phyloP scores from a whole-genome alignment of 116 monocot species.

The Papilionanthe hybrid region DNA sequence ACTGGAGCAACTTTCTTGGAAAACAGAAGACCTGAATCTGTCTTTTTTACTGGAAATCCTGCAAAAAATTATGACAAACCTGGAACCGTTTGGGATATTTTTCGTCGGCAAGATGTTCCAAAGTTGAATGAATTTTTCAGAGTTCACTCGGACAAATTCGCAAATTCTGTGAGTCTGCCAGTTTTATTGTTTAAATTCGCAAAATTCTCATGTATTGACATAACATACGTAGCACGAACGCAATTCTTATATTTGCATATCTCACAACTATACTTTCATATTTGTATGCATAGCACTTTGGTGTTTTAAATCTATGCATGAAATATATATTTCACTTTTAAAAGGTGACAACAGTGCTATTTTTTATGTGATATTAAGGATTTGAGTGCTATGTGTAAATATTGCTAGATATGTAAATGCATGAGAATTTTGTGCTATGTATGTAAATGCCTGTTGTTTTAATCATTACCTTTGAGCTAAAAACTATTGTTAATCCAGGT shows the following conservation, averaged over 20 bases:
- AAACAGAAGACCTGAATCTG: conserved; percentile 11
- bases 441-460: not conserved
- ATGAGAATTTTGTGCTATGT: too few species aligned
- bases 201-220: not conserved
- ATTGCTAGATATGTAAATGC: too few species aligned
- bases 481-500: conserved; percentile 32
- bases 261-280: too few species aligned
- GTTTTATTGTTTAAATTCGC: conserved; percentile 15
- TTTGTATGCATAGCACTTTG: too few species aligned
- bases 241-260: too few species aligned
- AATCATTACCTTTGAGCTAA: conserved; percentile 5
- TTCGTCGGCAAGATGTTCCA: conserved; percentile 75
- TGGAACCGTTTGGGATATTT: conserved; percentile 88
- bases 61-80: conserved; percentile 17
- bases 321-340: too few species aligned
- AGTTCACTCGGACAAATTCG: conserved; percentile 43
- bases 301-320: too few species aligned
- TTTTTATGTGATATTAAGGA: too few species aligned
- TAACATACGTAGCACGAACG: not conserved
- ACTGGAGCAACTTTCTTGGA: conserved; percentile 9
- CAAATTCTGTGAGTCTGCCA: conserved; percentile 17
- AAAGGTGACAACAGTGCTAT: too few species aligned
- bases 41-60: not conserved
- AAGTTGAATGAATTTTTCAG: conserved; percentile 81
- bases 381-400: too few species aligned